Conservation (phyloP, 2,329 filamentous ascomycete species). For the Seiridium cupressi region DNA sequence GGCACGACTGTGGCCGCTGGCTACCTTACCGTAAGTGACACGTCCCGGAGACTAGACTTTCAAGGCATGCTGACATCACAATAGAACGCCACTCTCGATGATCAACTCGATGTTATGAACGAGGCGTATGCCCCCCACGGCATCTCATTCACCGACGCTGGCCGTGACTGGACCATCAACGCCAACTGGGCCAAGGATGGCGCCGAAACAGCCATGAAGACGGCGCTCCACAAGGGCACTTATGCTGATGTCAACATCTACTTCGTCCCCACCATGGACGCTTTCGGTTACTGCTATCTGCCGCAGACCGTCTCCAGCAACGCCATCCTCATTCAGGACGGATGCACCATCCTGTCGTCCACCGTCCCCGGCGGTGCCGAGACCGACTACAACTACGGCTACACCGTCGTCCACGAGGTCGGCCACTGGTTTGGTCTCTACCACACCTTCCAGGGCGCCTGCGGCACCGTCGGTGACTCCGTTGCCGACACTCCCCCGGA, state of each 20-base stretch:
- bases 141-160: conserved; percentile 42
- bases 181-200: conserved; percentile 40
- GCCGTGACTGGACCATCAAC: conserved; percentile 45
- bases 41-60: background rate
- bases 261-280: conserved; percentile 35
- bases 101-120: conserved; percentile 46
- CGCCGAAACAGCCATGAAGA: conserved; percentile 42
- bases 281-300: conserved; percentile 47
- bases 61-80: background rate
- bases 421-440: conserved; percentile 49
- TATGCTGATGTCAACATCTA: conserved; percentile 47
- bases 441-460: conserved; percentile 46
- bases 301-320: conserved; percentile 32
- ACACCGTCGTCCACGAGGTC: conserved; percentile 35
- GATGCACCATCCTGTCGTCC: conserved; percentile 35
- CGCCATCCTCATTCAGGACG: conserved; percentile 36
- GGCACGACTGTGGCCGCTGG: conserved; percentile 27
- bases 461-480: conserved; percentile 34
- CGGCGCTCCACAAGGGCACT: conserved; percentile 40
- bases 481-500: conserved; percentile 40
- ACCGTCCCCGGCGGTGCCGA: conserved; percentile 35
- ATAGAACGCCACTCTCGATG: conserved; percentile 31
- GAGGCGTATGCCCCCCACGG: conserved; percentile 39
- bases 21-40: conserved; percentile 31
- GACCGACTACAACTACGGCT: conserved; percentile 21